Base-by-base conservation (phyloP, 352 stramenopile genomes). In the Phytophthora capsici region DNA sequence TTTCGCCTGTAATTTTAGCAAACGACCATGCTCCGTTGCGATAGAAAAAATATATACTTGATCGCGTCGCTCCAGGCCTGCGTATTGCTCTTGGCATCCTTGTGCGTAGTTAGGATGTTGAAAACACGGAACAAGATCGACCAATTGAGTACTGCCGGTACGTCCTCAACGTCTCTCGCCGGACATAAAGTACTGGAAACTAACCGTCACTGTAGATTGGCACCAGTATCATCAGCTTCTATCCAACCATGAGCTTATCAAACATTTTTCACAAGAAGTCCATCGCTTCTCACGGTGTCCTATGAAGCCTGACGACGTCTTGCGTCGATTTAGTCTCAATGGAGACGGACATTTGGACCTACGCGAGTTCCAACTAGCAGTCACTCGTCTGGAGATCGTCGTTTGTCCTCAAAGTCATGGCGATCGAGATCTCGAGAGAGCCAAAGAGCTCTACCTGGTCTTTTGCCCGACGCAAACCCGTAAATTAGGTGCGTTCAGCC, bases 281-380 rank as follows among this genome's bases (percentile, higher is more conserved):
- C 53, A 79, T 53, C 76, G 80, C 25, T 92, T 91, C 37, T 79
- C 80, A 14, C 75, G 71, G 53, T 85, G 77, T 3, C 61, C 74
- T 9, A 74, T 89, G 61, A 91, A 91, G 36, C 83, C 85, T 0
- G 83, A 91, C 52, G 84, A 91, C 40, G 76, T 90, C 14, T 41
- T 94, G 13, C 73, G 83, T 4, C 73, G 85, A 12, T 94, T 92
- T 41, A 92, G 83, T 56, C 72, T 94, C 23, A 94, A 91, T 28
- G 85, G 85, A 1, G 85, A 92, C 48, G 84, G 82, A 2, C 76
- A 89, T 50, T 64, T 94, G 4, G 85, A 94, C 41, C 59, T 91
- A 26, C 78, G 78, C 17, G 85, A 94, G 71, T 94, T 94, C 61
- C 75, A 88, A 40, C 66, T 91, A 28, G 83, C 85, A 1, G 68